Evolutionary conservation across 2,329 filamentous ascomycete species (phyloP).

Genomic region (Ilyonectria mors-panacis): DNA sequence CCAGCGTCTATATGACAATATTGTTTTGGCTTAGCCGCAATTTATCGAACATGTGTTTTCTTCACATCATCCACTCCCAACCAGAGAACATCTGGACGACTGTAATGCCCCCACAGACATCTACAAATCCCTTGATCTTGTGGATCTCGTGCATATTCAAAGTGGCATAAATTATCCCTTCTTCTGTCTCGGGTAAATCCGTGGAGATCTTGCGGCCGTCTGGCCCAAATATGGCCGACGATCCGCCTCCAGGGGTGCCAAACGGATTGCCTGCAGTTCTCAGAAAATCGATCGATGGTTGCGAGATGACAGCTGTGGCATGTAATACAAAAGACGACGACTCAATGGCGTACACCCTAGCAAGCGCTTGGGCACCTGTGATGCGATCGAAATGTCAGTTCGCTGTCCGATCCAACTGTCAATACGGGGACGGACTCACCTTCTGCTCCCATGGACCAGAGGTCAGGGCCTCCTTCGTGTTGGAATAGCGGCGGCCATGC

Average conservation of each 20-base stretch:
- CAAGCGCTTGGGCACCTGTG: not conserved
- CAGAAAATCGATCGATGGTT: not conserved
- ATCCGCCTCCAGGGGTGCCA: not conserved
- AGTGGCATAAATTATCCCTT: not conserved
- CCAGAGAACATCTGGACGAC: not conserved
- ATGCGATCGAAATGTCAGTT: not conserved
- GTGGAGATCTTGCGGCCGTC: not conserved
- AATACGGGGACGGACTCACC: not conserved
- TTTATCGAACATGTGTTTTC: not conserved
- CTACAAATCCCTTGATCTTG: not conserved
- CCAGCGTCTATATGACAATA: no score
- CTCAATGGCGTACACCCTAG: not conserved
- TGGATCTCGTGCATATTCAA: not conserved
- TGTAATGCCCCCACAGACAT: not conserved
- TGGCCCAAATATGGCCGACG: not conserved
- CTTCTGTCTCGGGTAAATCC: not conserved
- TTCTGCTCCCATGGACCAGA: not conserved
- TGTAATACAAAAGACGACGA: not conserved
- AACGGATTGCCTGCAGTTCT: not conserved
- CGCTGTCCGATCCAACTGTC: not conserved
- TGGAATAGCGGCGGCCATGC: slow-evolving; percentile 6
- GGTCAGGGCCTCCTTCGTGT: not conserved
- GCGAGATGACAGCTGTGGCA: not conserved
- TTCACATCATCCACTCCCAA: not conserved
- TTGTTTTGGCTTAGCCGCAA: not conserved